A percentile compares a stretch with the other conserved stretches of the same genome.
Conservation (phyloP, 2,329 filamentous ascomycete species). For the Aureobasidium vineae region DNA sequence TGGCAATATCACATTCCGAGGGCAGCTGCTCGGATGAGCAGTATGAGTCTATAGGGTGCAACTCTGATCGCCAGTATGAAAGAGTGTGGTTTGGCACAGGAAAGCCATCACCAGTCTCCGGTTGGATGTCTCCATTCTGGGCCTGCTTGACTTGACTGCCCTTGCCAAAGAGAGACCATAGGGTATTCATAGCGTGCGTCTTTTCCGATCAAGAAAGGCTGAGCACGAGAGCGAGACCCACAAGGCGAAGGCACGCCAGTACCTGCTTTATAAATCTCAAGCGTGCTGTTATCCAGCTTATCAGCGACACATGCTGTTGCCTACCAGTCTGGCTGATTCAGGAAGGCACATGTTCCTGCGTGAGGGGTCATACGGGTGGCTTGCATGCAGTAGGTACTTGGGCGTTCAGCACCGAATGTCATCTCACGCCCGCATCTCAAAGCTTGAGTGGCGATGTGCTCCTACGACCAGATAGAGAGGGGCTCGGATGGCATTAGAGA, state of each 20-base stretch:
- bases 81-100: constrained; percentile 38
- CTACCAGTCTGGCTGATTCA: not conserved
- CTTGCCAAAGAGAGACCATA: not conserved
- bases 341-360: not conserved
- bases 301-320: not conserved
- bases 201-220: not conserved
- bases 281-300: not conserved
- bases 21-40: constrained; percentile 33
- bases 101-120: constrained; percentile 26
- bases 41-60: constrained; percentile 40
- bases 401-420: too few species aligned
- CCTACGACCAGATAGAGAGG: not conserved
- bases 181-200: not conserved
- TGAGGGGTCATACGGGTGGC: constrained; percentile 1
- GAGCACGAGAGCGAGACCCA: not conserved
- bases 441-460: too few species aligned
- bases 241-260: too few species aligned
- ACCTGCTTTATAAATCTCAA: not conserved
- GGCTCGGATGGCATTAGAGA: not conserved
- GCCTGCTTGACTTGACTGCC: not conserved
- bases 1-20: constrained; percentile 37
- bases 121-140: not conserved
- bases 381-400: not conserved
- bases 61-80: constrained; percentile 46
- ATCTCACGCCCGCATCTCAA: not conserved